A percentile compares a stretch with the other conserved stretches of the same genome.
Conservation (phyloP, 441 rosid genomes). For the Flueggea neowawraea region DNA sequence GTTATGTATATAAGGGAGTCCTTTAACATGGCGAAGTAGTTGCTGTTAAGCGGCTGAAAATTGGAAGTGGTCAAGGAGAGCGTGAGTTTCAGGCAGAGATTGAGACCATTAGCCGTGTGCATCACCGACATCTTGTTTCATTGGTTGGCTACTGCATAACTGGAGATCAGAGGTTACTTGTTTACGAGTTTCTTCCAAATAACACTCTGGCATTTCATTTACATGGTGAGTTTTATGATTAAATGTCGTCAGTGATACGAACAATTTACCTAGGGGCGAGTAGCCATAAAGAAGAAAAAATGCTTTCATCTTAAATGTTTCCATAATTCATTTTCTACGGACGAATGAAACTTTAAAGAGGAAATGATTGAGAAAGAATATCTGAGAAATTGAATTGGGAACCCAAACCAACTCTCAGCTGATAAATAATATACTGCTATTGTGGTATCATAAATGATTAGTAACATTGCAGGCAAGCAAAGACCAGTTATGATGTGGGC, state of each 20-base stretch:
- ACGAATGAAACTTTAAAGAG: no score
- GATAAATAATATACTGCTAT: not conserved
- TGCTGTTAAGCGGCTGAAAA: slow-evolving; percentile 86
- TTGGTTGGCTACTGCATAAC: slow-evolving; percentile 80
- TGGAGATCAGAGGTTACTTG: slow-evolving; percentile 73
- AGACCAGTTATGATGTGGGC: slow-evolving; percentile 75
- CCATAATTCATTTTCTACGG: no score
- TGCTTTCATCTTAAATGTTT: no score
- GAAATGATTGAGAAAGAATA: no score
- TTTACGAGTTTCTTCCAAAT: slow-evolving; percentile 93
- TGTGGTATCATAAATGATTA: not conserved
- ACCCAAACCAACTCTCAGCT: no score
- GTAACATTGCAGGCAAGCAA: slow-evolving; percentile 49
- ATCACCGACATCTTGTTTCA: slow-evolving; percentile 88
- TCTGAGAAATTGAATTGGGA: no score
- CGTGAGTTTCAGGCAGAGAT: slow-evolving; percentile 97
- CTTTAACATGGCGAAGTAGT: slow-evolving; percentile 79
- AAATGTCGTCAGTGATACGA: not conserved
- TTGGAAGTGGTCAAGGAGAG: slow-evolving; percentile 94
- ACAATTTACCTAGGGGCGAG: no score
- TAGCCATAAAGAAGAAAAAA: no score
- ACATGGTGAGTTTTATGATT: slow-evolving; percentile 50
- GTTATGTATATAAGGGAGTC: slow-evolving; percentile 86
- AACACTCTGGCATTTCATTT: slow-evolving; percentile 88
- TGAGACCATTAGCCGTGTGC: slow-evolving; percentile 86